A percentile compares a stretch with the other conserved stretches of the same genome.
Evolutionary conservation across 495 filamentous ascomycete genomes (phyloP).

Genomic region (Trichocladium antarcticum): DNA sequence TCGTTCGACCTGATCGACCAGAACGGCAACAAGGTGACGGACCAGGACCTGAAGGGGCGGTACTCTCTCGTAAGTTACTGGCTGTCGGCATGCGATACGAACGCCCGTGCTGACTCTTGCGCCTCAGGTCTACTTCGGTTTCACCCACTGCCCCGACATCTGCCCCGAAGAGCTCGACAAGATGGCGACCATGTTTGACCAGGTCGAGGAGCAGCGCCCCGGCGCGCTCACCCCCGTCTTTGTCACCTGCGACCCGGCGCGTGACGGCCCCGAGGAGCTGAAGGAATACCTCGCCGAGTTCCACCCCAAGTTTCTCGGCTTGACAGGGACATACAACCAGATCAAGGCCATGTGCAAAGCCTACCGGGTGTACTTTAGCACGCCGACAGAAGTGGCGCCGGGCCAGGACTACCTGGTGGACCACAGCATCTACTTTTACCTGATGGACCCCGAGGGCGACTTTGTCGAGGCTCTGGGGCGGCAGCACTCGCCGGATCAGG

Average conservation of each 20-base stretch:
- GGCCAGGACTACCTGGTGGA: conserved; percentile 96
- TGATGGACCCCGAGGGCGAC: conserved; percentile 98
- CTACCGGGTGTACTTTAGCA: conserved; percentile 95
- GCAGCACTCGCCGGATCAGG: conserved; percentile 81
- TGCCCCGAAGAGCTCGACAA: conserved; percentile 98
- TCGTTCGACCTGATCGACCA: conserved; percentile 73
- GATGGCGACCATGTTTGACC: conserved; percentile 87
- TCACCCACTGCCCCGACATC: conserved; percentile 97
- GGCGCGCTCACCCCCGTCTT: conserved; percentile 56
- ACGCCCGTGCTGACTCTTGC: not conserved
- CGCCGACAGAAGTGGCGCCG: conserved; percentile 71
- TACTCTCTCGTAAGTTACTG: conserved; percentile 52
- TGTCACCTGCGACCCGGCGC: conserved; percentile 87
- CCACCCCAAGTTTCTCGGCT: conserved; percentile 72
- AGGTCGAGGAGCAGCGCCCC: conserved; percentile 46
- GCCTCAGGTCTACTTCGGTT: conserved; percentile 80
- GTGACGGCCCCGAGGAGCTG: conserved; percentile 76
- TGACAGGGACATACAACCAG: conserved; percentile 89
- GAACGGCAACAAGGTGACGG: conserved; percentile 61
- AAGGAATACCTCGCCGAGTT: conserved; percentile 83
- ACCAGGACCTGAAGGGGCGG: conserved; percentile 71
- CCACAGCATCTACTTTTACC: conserved; percentile 98
- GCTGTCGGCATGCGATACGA: too few relatives aligned
- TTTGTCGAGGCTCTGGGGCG: conserved; percentile 95
- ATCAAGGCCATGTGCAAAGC: conserved; percentile 85